Base-by-base conservation (phyloP, 129 eudicot species). In the Scalesia atractyloides region DNA sequence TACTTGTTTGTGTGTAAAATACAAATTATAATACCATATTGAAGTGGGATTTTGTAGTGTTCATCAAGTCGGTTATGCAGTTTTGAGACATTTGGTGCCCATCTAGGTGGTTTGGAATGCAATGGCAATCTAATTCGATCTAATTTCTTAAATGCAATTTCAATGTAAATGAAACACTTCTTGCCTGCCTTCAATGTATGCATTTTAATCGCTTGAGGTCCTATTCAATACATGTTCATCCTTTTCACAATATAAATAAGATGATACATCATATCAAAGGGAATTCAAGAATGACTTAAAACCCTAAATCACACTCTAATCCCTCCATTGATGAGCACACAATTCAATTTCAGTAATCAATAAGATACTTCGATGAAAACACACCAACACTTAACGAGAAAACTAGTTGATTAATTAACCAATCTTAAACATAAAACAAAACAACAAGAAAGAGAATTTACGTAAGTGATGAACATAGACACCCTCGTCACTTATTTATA, bases 401-500 rank as follows among this genome's bases (percentile, higher is more conserved):
- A 13, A 16, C 43, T 30, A 59, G 9, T 13, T 30, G 43, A 58
- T 58, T 24, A 12, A 57, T 3, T 30, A 30, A 59, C 9, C 0
- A 30, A 39, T 30, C 65, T 59, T 59, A 26, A 9, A 59, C 18
- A 59, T 13, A 24, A 26, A 59, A 30, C 36, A 59, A 13, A 12
- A 14, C 14, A 59, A 17, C 33, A 30, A 14, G 39, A 26, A 59
- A 5, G 24, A 52, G 10, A 52, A 52, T 52, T 1, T 26, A 59
- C 10, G 66, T 41, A 47, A 67, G 53, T 8, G 37, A 19, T n/a
- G 30, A 77, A 58, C 79, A 46, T 39, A 63, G 77, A 70, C 75
- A 82, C 80, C 36, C 78, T 80, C 81, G 65, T 59, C 67, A 59
- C 76, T 74, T 77, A 73, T 56, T 51, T 49, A 70, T 60, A 75